Evolutionary conservation across 306 rosid genomes (phyloP).

Genomic region (Senna tora): DNA sequence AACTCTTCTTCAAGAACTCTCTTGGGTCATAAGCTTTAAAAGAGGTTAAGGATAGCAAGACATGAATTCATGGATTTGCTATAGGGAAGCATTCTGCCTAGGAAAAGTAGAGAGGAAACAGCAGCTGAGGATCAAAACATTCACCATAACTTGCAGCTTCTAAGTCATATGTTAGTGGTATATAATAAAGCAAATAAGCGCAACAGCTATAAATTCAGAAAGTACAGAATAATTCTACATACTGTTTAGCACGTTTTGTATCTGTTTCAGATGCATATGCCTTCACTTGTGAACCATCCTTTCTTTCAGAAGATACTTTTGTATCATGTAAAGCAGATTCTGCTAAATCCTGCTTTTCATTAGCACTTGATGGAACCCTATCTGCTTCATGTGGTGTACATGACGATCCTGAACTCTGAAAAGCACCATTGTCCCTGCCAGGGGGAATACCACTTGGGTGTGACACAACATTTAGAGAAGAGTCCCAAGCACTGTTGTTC

Average conservation of each 20-base stretch:
- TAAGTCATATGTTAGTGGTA: constrained; percentile 4
- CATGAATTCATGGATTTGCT: constrained; percentile 14
- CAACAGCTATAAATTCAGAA: constrained; percentile 36
- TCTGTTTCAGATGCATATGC: constrained; percentile 76
- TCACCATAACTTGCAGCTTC: constrained; percentile 30
- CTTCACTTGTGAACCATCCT: constrained; percentile 65
- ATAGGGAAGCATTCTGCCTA: constrained; percentile 28
- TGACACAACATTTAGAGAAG: constrained; percentile 52
- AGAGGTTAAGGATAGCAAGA: constrained; percentile 9
- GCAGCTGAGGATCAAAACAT: constrained; percentile 35
- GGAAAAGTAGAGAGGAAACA: constrained; percentile 17
- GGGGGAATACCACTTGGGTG: constrained; percentile 56
- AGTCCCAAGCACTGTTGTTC: constrained; percentile 81
- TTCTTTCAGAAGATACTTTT: constrained; percentile 63
- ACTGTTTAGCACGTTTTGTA: constrained; percentile 98
- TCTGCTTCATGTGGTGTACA: constrained; percentile 69
- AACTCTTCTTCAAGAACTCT: constrained; percentile 3
- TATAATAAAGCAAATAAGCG: constrained; percentile 22
- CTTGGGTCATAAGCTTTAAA: constrained; percentile 7
- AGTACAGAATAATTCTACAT: constrained; percentile 41
- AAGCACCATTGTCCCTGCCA: constrained; percentile 58
- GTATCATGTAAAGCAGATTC: constrained; percentile 72
- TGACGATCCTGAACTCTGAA: constrained; percentile 67
- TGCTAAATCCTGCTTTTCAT: constrained; percentile 58
- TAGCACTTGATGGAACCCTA: constrained; percentile 54